A percentile compares a stretch with the other conserved stretches of the same genome.
These are phyloP conservation scores for Talaromyces adpressus DNA, from an alignment of 495 filamentous ascomycete genomes.

Conservation along the genomic window DNA sequence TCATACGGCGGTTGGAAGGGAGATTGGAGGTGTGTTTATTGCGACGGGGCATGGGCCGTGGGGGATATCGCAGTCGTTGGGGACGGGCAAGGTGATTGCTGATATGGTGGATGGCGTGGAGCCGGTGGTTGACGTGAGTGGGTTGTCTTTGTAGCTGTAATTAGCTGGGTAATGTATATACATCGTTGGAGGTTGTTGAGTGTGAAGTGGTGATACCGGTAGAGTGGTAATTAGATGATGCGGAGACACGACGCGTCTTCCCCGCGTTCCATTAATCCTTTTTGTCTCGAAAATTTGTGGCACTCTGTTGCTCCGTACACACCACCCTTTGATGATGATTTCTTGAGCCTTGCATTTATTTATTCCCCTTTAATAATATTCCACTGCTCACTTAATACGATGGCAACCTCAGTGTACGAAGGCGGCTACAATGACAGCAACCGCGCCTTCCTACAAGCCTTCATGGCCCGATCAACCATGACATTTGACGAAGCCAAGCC, in stretches of 20 bases:
- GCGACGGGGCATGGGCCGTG: conserved; percentile 69
- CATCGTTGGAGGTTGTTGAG: too few species aligned
- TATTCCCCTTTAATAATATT: not conserved
- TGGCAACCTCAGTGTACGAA: conserved; percentile 14
- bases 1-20: conserved; percentile 5
- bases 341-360: not conserved
- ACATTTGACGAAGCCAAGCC: conserved; percentile 67
- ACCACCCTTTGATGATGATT: too few species aligned
- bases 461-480: conserved; percentile 69
- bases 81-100: conserved; percentile 59
- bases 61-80: conserved; percentile 57
- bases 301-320: too few species aligned
- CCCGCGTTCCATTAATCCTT: conserved; percentile 1
- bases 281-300: not conserved
- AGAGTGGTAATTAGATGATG: too few species aligned
- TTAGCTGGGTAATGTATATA: not conserved
- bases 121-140: conserved; percentile 43
- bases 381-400: not conserved
- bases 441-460: conserved; percentile 89
- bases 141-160: conserved; percentile 24
- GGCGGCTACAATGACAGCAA: conserved; percentile 56
- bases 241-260: conserved; percentile 3
- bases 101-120: conserved; percentile 51
- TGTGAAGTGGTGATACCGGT: too few species aligned
- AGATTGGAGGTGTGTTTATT: conserved; percentile 57